Percentiles rank a stretch among this genome's conserved stretches.
phyloP scores from a whole-genome alignment of 768 basidiomycete genomes.

The Brasilioporus rufonigricans region DNA sequence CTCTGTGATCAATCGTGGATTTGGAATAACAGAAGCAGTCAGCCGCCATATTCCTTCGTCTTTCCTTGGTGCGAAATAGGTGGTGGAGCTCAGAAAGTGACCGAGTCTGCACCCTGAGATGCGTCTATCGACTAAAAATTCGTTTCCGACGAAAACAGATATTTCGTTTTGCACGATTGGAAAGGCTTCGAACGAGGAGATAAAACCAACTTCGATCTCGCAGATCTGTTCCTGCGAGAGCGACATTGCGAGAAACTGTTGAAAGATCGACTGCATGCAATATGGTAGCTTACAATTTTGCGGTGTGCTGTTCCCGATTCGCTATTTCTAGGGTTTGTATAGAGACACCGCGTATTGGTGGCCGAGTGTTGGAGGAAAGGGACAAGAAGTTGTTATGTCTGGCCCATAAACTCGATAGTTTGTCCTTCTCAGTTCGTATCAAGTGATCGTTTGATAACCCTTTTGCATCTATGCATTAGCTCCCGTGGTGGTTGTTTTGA shows the following conservation, averaged over 20 bases:
- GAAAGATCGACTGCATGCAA: conserved; percentile 5
- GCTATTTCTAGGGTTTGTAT: conserved; percentile 1
- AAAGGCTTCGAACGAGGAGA: conserved; percentile 5
- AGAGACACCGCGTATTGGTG: conserved; percentile 5
- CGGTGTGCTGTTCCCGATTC: not conserved
- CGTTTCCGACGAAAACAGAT: conserved; percentile 5
- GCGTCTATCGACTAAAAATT: conserved; percentile 4
- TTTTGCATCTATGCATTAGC: not conserved
- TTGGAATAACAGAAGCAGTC: not conserved
- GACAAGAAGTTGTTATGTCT: conserved; percentile 2
- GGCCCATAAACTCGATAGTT: conserved; percentile 3
- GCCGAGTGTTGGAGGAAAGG: conserved; percentile 6
- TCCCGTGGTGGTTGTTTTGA: conserved; percentile 7
- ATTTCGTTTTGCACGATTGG: conserved; percentile 5
- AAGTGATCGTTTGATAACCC: not conserved
- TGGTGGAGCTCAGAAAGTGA: not conserved
- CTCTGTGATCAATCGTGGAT: not conserved
- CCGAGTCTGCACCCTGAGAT: not conserved
- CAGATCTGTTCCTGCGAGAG: not conserved
- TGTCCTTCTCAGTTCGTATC: not conserved
- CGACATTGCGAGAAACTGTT: not conserved
- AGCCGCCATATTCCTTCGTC: not conserved
- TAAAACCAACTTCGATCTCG: not conserved
- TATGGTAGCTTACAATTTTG: not conserved
- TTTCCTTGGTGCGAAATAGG: not conserved